Base-by-base conservation (phyloP, 2,329 filamentous ascomycete species). In the Penicillium concentricum region DNA sequence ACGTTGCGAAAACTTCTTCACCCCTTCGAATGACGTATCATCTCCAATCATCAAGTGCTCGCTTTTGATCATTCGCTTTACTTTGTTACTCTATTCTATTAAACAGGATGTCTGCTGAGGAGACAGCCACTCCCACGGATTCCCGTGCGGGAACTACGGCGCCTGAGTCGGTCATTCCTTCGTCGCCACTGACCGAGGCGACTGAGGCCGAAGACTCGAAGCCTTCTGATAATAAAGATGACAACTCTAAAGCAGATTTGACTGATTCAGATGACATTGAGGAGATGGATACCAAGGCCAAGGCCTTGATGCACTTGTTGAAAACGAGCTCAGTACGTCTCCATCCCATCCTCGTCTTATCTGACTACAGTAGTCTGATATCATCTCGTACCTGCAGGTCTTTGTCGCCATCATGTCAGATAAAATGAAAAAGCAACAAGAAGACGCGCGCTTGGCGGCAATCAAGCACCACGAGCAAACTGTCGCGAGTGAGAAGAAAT, bases 321-420 rank as follows among this genome's bases (percentile, higher is more conserved):
- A 76, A 78, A 53, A 78, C 77, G 1, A 79, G 77, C 59, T 77
- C 76, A 48, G 75, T 77, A 64, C 41, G 68, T 64, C 34, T 54
- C 32, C 22, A 44, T 9, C 34, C 30, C 20, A 20, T 37, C 30
- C 37, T 32, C 7, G 26, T 28, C 41, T 34, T 28, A 15, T 39
- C 34, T 26, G 20, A 45, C 43, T 8, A 10, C 18, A 41, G 9
- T n/a, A 18, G 50, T 53, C 45, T 47, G 18, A 59, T 51, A 10
- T 34, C 13, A 16, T 52, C 24, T 12, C 49, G 24, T 47, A 30
- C 2, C n/a, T 15, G 13, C 54, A 77, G 75, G 77, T 79, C 1
- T 79, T 79, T 52, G 77, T 79, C 15, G 76, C 77, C 2, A 79
- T 79, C 35, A 79, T 79, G 77, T 76, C 77, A 22, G 77, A 79